A percentile compares a stretch with the other conserved stretches of the same genome.
Evolutionary conservation across 2,329 filamentous ascomycete species (phyloP).

Genomic region (Colletotrichum somersetense): DNA sequence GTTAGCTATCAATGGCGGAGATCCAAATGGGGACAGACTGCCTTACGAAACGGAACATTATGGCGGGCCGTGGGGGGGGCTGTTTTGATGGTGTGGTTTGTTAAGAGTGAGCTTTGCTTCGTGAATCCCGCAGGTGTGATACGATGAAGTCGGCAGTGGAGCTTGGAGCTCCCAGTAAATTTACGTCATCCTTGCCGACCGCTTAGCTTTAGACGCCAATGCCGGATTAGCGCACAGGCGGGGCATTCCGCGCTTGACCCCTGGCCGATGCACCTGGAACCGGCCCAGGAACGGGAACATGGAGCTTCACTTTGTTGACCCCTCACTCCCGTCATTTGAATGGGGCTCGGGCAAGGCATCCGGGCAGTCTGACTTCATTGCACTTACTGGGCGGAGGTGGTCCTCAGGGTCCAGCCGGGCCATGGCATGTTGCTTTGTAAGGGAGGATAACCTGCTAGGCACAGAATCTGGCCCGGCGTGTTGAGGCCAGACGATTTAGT

Average conservation of each 20-base stretch:
- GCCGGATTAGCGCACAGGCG: constrained; percentile 31
- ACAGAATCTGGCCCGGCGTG: neutral
- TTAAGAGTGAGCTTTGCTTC: constrained; percentile 15
- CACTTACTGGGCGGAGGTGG: neutral
- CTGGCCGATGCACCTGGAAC: constrained; percentile 10
- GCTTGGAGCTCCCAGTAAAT: constrained; percentile 34
- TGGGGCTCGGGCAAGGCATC: neutral
- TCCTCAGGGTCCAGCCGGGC: neutral
- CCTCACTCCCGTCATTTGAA: constrained; percentile 14
- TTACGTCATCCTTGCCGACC: constrained; percentile 42
- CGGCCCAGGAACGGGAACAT: neutral
- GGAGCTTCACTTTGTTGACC: constrained; percentile 11
- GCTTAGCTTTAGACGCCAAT: constrained; percentile 25
- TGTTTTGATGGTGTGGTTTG: constrained; percentile 29
- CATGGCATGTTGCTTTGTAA: neutral
- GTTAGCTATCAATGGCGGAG: constrained; percentile 42
- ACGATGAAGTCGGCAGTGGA: constrained; percentile 42
- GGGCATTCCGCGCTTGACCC: constrained; percentile 22
- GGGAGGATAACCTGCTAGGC: neutral
- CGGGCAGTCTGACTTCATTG: neutral
- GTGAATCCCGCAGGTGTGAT: constrained; percentile 23
- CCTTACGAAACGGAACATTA: constrained; percentile 64
- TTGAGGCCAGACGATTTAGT: neutral
- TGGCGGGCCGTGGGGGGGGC: constrained; percentile 43
- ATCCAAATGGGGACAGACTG: neutral